Evolutionary conservation across 1,284 basidiomycete genomes (phyloP).

Genomic region (Tylopilus sp.): DNA sequence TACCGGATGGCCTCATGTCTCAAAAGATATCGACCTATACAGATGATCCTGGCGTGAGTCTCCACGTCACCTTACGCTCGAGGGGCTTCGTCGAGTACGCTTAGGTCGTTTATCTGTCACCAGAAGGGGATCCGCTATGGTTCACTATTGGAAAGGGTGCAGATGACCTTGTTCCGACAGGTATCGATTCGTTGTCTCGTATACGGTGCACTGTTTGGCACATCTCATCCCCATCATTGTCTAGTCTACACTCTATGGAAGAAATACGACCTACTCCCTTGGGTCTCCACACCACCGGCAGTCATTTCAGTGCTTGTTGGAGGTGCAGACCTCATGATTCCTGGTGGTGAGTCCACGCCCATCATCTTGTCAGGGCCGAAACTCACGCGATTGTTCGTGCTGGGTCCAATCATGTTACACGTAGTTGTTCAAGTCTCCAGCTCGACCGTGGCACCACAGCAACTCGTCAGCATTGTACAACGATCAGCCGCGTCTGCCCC

Average conservation of each 20-base stretch:
- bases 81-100: background rate
- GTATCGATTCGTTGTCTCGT: conserved; percentile 44
- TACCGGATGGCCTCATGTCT: conserved; percentile 76
- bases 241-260: conserved; percentile 83
- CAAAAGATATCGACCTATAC: conserved; percentile 74
- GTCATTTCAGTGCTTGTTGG: conserved; percentile 74
- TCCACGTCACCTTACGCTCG: background rate
- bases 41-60: conserved; percentile 71
- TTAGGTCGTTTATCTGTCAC: conserved; percentile 72
- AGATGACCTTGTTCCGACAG: conserved; percentile 77
- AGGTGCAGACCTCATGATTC: conserved; percentile 85
- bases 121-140: conserved; percentile 85
- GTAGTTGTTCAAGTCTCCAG: conserved; percentile 67
- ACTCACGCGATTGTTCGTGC: conserved; percentile 8
- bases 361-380: conserved; percentile 1
- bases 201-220: background rate
- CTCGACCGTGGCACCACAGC: conserved; percentile 50
- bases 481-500: conserved; percentile 49
- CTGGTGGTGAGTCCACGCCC: conserved; percentile 67
- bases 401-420: conserved; percentile 15
- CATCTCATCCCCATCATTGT: conserved; percentile 4
- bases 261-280: conserved; percentile 69
- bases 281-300: conserved; percentile 69
- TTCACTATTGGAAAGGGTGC: conserved; percentile 78
- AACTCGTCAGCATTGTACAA: conserved; percentile 71